Evolutionary conservation across 2,329 filamentous ascomycete species (phyloP), one percentile per base, ranked within the genome.

Genomic region (Aspergillus jensenii): DNA sequence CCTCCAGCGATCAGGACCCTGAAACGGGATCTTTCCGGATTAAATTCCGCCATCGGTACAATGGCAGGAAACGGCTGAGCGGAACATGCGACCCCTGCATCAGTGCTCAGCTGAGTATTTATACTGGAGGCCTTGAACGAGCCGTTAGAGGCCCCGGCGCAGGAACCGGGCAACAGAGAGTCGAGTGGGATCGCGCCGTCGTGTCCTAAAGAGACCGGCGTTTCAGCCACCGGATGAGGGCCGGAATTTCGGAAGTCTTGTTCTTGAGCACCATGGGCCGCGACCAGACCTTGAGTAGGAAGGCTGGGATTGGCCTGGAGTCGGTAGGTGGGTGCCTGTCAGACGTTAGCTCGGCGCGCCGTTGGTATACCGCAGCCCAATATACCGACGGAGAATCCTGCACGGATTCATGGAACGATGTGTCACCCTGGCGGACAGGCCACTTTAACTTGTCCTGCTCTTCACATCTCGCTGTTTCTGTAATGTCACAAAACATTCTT

Each of bases 1-100:
- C 50, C 50, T 4, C 50, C 50, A 2, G 50, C 50, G 17, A 52
- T 52, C 17, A 52, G 40, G 25, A 52, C 25, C 25, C 35, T 52
- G 25, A 52, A 52, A 19, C 17, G 50, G 4, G 14, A 21, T n/a
- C 33, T 12, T 12, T 21, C 33, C 37, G 8, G 19, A 17, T 25
- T 27, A 3, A 14, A 37, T 35, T 35, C n/a, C 47, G 15, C 27
- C 45, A 48, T 44, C 14, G 19, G 19, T 15, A 17, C 14, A 17
- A n/a, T 40, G 37, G 15, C 37, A 40, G 37, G 37, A 17, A 3
- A 3, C 37, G 37, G 37, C 43, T 21, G 21, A 25, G 9, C 7
- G 19, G 9, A 45, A 21, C 21, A 6, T 25, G 43, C 17, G 43
- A 25, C 17, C 11, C 17, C 4, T 5, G 15, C 9, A 45, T 21